Percentiles rank a stretch among this genome's conserved stretches.
Evolutionary conservation across 805 yeast genomes (phyloP).

Genomic region (Starmerella apis): DNA sequence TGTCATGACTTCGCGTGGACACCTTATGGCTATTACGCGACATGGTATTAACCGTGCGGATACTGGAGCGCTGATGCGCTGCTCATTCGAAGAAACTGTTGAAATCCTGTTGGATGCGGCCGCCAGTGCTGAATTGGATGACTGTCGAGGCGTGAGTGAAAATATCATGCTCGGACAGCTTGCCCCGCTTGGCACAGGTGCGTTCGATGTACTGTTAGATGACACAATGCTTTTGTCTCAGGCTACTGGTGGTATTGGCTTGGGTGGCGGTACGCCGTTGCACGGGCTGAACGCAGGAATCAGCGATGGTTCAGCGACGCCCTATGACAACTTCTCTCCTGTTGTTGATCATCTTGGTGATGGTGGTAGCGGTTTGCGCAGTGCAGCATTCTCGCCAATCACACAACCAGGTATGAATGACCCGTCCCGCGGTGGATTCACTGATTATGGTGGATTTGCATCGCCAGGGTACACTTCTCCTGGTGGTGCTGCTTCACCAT

Average conservation of each 20-base stretch:
- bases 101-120: constrained; percentile 97
- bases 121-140: constrained; percentile 94
- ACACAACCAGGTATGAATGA: constrained; percentile 74
- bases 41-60: constrained; percentile 98
- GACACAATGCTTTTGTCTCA: constrained; percentile 67
- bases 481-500: constrained; percentile 38
- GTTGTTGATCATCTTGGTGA: constrained; percentile 29
- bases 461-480: constrained; percentile 42
- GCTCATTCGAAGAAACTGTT: constrained; percentile 98
- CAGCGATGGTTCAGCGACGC: constrained; percentile 77
- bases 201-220: constrained; percentile 90
- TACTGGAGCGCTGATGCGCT: constrained; percentile 98
- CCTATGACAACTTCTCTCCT: constrained; percentile 63
- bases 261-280: constrained; percentile 35
- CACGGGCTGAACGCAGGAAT: constrained; percentile 28
- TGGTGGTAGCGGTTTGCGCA: constrained; percentile 36
- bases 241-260: constrained; percentile 28
- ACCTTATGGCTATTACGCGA: constrained; percentile 96
- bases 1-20: constrained; percentile 97
- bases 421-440: constrained; percentile 66
- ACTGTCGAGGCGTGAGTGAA: constrained; percentile 97
- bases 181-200: constrained; percentile 98
- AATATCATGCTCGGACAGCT: constrained; percentile 95
- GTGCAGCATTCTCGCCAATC: constrained; percentile 81
- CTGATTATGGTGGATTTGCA: constrained; percentile 70